phyloP scores from a whole-genome alignment of 495 filamentous ascomycete species.

The Trichocladium uniseriatum region DNA sequence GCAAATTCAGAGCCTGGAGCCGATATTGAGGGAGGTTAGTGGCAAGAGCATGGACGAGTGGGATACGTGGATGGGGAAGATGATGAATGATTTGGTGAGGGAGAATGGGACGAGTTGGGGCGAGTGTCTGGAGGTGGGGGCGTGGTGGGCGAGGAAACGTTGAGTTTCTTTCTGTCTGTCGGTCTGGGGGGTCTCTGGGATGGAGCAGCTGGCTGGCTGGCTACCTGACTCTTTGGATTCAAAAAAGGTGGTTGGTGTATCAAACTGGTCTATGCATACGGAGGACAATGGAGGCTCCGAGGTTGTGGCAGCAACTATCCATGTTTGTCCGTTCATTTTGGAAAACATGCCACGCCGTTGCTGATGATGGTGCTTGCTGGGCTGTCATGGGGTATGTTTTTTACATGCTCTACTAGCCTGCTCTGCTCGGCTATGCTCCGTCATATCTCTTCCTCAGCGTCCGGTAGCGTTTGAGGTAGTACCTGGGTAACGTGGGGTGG shows the following conservation, averaged over 20 bases:
- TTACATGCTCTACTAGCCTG: neutral
- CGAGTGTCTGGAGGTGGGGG: constrained; percentile 86
- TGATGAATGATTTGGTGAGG: constrained; percentile 76
- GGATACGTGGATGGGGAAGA: constrained; percentile 80
- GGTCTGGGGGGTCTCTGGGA: neutral
- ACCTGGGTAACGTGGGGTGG: constrained; percentile 42
- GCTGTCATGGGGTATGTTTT: neutral
- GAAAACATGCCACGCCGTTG: too few species aligned
- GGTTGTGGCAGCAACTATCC: too few species aligned
- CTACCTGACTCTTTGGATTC: neutral
- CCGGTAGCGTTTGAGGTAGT: constrained; percentile 91
- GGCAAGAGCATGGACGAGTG: constrained; percentile 85
- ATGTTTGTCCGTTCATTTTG: too few species aligned
- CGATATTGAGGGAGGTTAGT: constrained; percentile 68
- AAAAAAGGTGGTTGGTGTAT: too few species aligned
- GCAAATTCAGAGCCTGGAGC: constrained; percentile 81
- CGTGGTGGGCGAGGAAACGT: constrained; percentile 65
- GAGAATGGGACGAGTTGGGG: constrained; percentile 70
- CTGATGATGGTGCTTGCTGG: too few species aligned
- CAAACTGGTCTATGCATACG: too few species aligned
- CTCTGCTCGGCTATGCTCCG: constrained; percentile 10
- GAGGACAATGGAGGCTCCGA: too few species aligned
- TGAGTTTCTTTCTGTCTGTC: constrained; percentile 1
- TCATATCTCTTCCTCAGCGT: constrained; percentile 78
- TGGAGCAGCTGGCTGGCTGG: constrained; percentile 2